Evolutionary conservation across 2,329 filamentous ascomycete genomes (phyloP).

Genomic region (Aschersonia sp.): DNA sequence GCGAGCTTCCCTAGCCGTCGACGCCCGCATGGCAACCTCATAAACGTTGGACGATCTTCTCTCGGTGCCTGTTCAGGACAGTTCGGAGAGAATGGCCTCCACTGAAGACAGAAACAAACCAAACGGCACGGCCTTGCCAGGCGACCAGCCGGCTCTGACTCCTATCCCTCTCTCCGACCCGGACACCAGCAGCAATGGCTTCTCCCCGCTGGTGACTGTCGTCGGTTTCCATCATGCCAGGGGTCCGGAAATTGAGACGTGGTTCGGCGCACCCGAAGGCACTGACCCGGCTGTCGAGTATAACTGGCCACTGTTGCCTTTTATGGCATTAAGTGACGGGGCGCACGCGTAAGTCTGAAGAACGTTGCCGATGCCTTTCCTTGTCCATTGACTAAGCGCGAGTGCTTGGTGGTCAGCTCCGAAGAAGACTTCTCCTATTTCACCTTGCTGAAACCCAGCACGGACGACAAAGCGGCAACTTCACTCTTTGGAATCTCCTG

Average conservation of each 20-base stretch:
- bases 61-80: background rate
- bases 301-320: slow-evolving; percentile 83
- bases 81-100: slow-evolving; percentile 1
- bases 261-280: slow-evolving; percentile 66
- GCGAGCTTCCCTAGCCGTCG: background rate
- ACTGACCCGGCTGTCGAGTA: slow-evolving; percentile 69
- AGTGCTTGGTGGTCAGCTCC: slow-evolving; percentile 33
- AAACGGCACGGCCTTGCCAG: slow-evolving; percentile 5
- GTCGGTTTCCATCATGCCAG: slow-evolving; percentile 75
- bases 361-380: background rate
- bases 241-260: slow-evolving; percentile 86
- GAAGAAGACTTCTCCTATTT: slow-evolving; percentile 98
- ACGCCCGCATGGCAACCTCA: background rate
- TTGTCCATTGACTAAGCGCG: background rate
- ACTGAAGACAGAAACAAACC: background rate
- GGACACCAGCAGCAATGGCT: slow-evolving; percentile 21
- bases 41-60: background rate
- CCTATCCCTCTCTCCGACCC: slow-evolving; percentile 17
- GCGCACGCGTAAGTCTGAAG: slow-evolving; percentile 66
- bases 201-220: slow-evolving; percentile 59
- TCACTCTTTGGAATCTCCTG: slow-evolving; percentile 95
- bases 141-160: slow-evolving; percentile 15
- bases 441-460: slow-evolving; percentile 60
- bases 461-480: slow-evolving; percentile 42
- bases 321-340: slow-evolving; percentile 93